Base-by-base conservation (phyloP, 2,329 filamentous ascomycete species). In the Xenosphaeropsis pyriputrescens region DNA sequence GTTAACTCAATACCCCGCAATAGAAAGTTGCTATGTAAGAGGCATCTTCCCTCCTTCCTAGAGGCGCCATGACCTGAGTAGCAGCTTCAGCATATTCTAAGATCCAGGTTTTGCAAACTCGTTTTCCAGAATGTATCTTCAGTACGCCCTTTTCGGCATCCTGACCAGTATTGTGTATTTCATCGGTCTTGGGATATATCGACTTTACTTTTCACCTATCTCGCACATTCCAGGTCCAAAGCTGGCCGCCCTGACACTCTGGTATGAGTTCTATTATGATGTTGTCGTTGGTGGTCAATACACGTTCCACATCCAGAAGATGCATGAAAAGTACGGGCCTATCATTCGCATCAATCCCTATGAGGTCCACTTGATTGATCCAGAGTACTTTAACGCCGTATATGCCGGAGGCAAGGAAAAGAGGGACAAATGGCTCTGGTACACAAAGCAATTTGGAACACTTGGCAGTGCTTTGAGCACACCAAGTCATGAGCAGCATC, bases 241-340 rank as follows among this genome's bases (percentile, higher is more conserved):
- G 32, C 35, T 54, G 13, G 50, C 51, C 11, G 44, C 38, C 3
- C 34, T 42, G 2, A 45, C 42, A 4, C 36, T 47, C 37, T 45
- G 40, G 43, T 40, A 50, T 43, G 47, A 34, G 17, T 14, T 18
- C 6, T 34, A 34, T 18, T 34, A 34, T 18, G 32, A 34, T 18
- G 17, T 34, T 18, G 6, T 16, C 17, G 12, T 34, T 4, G 14
- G 17, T 26, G 61, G 60, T 5, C 53, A 61, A 44, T 64, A 62
- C 39, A 62, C 54, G 9, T 61, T 56, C 45, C 56, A 62, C 40
- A 61, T 66, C 29, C 49, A 54, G 34, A 54, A 61, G 36, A 47
- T 66, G 47, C 62, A 65, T 45, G 47, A 57, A 32, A 45, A 51
- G 42, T 65, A 64, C 41, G 62, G 44, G 1, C 45, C 46, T 29